Percentiles rank a stretch among this genome's conserved stretches.
phyloP scores from a whole-genome alignment of 2,329 filamentous ascomycete genomes.

The Drechslerella coelobrocha region DNA sequence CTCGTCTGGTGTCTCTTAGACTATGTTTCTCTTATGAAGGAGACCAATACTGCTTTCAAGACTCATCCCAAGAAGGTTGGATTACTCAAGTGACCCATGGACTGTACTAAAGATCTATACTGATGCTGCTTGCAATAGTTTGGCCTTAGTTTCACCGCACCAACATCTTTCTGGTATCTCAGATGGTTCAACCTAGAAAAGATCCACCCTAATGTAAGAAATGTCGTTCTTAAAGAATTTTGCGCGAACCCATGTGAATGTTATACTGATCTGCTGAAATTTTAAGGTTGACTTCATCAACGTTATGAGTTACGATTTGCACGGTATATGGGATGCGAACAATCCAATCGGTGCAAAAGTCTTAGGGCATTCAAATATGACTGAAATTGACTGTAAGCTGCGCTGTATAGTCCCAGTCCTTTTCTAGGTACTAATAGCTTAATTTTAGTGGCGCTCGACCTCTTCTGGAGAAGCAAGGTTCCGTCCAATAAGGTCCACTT shows the following conservation, averaged over 20 bases:
- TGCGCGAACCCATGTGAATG: neutral
- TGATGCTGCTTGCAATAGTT: slow-evolving; percentile 12
- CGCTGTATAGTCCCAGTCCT: neutral
- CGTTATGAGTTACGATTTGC: slow-evolving; percentile 49
- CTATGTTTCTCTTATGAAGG: slow-evolving; percentile 39
- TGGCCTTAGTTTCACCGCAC: slow-evolving; percentile 41
- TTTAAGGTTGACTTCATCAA: slow-evolving; percentile 37
- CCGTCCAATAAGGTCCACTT: slow-evolving; percentile 45
- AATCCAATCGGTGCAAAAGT: slow-evolving; percentile 32
- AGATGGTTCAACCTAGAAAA: slow-evolving; percentile 44
- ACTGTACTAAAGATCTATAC: slow-evolving; percentile 5
- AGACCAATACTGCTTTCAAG: slow-evolving; percentile 29
- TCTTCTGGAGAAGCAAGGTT: slow-evolving; percentile 54
- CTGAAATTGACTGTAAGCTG: slow-evolving; percentile 50
- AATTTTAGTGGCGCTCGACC: slow-evolving; percentile 52
- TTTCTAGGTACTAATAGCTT: slow-evolving; percentile 14
- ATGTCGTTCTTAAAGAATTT: neutral
- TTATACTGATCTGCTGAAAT: slow-evolving; percentile 10
- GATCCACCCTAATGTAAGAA: slow-evolving; percentile 37
- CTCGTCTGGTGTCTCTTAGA: slow-evolving; percentile 8
- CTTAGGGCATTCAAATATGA: slow-evolving; percentile 50
- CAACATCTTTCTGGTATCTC: slow-evolving; percentile 50
- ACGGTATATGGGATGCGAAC: slow-evolving; percentile 46
- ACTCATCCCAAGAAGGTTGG: slow-evolving; percentile 37
- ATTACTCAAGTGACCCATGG: slow-evolving; percentile 4